Percentiles rank a stretch among this genome's conserved stretches.
These are phyloP conservation scores for Neocucurbitaria cava DNA, from an alignment of 2,329 filamentous ascomycete species.

Conservation along the genomic window DNA sequence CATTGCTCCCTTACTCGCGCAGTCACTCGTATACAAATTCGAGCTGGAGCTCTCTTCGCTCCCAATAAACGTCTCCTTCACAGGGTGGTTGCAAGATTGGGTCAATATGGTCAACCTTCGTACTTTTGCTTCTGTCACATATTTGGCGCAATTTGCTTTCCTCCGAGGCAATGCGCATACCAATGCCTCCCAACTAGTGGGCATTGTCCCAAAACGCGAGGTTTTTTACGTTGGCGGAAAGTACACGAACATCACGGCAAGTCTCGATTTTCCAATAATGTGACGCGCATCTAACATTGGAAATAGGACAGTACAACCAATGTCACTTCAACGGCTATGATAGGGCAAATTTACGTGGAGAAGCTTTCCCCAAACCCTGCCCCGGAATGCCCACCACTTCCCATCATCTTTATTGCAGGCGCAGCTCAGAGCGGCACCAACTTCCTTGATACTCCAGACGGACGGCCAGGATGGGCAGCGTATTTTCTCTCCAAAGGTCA, in stretches of 20 bases:
- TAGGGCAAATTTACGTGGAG: conserved; percentile 20
- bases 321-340: conserved; percentile 5
- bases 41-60: conserved; percentile 1
- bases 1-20: conserved; percentile 1
- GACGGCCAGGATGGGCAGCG: conserved; percentile 57
- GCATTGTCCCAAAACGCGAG: conserved; percentile 22
- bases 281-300: not conserved
- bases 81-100: not conserved
- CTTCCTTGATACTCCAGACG: conserved; percentile 57
- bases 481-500: conserved; percentile 57
- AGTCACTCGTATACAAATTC: not conserved
- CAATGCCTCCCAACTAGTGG: conserved; percentile 10
- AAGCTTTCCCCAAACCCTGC: conserved; percentile 24
- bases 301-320: conserved; percentile 8
- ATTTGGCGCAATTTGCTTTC: conserved; percentile 10
- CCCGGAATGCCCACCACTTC: not conserved
- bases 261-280: not conserved
- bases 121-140: conserved; percentile 11
- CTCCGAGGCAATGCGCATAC: conserved; percentile 12
- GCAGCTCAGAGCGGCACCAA: conserved; percentile 40
- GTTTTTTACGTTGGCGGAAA: conserved; percentile 21
- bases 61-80: conserved; percentile 1
- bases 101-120: conserved; percentile 15
- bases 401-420: conserved; percentile 41
- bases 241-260: conserved; percentile 18